Evolutionary conservation across 352 stramenopile genomes (phyloP).

Genomic region (Albugo laibachii): DNA sequence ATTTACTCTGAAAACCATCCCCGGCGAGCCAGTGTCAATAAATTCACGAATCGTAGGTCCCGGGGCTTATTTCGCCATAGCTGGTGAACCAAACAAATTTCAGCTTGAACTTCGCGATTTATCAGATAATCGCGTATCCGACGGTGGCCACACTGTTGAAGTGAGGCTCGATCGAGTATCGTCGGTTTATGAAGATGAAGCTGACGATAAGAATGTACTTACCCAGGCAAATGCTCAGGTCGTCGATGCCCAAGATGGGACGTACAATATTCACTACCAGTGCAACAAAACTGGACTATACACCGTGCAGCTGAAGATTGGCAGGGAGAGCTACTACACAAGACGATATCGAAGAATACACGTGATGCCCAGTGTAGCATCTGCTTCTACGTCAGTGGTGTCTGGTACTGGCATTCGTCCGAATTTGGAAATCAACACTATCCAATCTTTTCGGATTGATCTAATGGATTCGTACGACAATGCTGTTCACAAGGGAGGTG

Average conservation of each 20-base stretch:
- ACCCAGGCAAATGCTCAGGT: background rate
- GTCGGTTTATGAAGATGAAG: conserved; percentile 1
- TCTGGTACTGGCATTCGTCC: conserved; percentile 9
- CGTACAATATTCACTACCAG: conserved; percentile 13
- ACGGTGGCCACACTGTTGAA: background rate
- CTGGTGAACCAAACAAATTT: conserved; percentile 14
- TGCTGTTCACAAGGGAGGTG: conserved; percentile 13
- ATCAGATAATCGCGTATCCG: background rate
- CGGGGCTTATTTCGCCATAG: conserved; percentile 15
- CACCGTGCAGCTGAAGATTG: background rate
- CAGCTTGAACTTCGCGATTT: conserved; percentile 21
- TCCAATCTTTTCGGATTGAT: conserved; percentile 15
- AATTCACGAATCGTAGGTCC: conserved; percentile 16
- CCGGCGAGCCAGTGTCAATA: conserved; percentile 11
- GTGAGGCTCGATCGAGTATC: conserved; percentile 11
- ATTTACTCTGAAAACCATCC: conserved; percentile 21
- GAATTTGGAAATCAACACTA: conserved; percentile 10
- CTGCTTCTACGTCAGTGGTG: conserved; percentile 14
- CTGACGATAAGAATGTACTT: conserved; percentile 2
- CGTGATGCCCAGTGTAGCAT: conserved; percentile 14
- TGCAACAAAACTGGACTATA: conserved; percentile 14
- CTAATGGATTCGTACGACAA: conserved; percentile 27
- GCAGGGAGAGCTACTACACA: background rate
- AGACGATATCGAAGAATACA: conserved; percentile 2
- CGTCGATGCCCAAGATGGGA: conserved; percentile 1